These are phyloP conservation scores for Loxodes magnus DNA, from an alignment of 73 alveolate genomes.

Conservation along the genomic window DNA sequence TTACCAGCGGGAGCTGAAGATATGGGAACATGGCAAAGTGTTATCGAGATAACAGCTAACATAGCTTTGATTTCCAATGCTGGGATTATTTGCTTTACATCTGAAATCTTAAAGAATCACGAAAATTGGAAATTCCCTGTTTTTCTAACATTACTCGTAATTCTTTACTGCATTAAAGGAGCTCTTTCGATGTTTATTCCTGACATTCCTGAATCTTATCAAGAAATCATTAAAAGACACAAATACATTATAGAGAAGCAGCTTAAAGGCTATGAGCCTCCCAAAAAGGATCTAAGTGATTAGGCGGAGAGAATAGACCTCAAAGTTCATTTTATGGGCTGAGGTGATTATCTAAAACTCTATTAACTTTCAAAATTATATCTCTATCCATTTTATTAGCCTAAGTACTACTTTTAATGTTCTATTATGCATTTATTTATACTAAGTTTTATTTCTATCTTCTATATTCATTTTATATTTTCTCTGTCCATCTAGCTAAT, in stretches of 20 bases:
- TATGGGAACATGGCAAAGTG: slow-evolving; percentile 37
- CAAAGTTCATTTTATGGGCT: too few relatives aligned
- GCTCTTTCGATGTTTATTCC: neutral
- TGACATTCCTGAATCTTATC: neutral
- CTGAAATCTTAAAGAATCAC: neutral
- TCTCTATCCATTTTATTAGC: too few relatives aligned
- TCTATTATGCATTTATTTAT: too few relatives aligned
- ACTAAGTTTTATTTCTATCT: too few relatives aligned
- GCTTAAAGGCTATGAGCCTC: slow-evolving; percentile 3
- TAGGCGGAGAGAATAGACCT: too few relatives aligned
- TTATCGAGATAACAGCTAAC: slow-evolving; percentile 17
- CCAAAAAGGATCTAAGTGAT: too few relatives aligned
- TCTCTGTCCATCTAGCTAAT: too few relatives aligned
- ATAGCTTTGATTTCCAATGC: slow-evolving; percentile 32
- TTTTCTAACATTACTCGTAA: neutral
- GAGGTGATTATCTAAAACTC: too few relatives aligned
- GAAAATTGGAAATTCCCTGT: neutral
- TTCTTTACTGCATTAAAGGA: neutral
- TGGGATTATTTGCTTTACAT: slow-evolving; percentile 13
- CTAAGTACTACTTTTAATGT: too few relatives aligned
- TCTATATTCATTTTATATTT: too few relatives aligned
- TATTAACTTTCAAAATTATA: too few relatives aligned
- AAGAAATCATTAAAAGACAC: neutral
- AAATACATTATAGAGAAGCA: slow-evolving; percentile 1
- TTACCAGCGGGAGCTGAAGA: slow-evolving; percentile 29